Evolutionary conservation across 1,139 yeast species (phyloP).

Genomic region (Suhomyces anneliseae): DNA sequence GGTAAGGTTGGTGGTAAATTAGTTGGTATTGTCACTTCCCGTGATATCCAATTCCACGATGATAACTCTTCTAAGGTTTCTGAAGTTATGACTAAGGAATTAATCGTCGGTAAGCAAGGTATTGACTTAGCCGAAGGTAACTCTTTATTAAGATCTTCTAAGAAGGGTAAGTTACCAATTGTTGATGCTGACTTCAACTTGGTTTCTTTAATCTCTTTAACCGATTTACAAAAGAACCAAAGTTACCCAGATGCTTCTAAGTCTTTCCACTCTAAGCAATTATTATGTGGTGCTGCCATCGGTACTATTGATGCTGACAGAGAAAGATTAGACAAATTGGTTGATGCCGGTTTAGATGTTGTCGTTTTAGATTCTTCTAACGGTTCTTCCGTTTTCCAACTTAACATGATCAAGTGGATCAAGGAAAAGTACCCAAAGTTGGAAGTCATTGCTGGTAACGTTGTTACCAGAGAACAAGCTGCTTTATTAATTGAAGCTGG

Average conservation of each 20-base stretch:
- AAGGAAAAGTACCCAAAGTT: conserved; percentile 76
- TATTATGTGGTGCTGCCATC: conserved; percentile 97
- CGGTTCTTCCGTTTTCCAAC: conserved; percentile 95
- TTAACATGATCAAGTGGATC: conserved; percentile 90
- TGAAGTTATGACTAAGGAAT: conserved; percentile 86
- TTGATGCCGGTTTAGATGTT: conserved; percentile 96
- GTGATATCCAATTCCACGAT: conserved; percentile 96
- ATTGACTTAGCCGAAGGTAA: conserved; percentile 84
- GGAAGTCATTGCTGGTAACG: conserved; percentile 96
- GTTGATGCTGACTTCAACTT: conserved; percentile 75
- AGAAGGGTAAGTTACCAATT: conserved; percentile 97
- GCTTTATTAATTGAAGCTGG: conserved; percentile 94
- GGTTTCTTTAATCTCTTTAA: conserved; percentile 87
- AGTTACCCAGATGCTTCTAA: conserved; percentile 93
- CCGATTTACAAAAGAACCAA: conserved; percentile 95
- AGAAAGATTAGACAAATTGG: conserved; percentile 79
- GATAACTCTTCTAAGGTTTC: conserved; percentile 60
- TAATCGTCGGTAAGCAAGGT: conserved; percentile 82
- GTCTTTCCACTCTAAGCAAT: conserved; percentile 89
- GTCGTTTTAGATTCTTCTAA: conserved; percentile 95
- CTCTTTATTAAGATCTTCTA: conserved; percentile 83
- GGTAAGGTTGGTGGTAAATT: conserved; percentile 89
- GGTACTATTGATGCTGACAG: conserved; percentile 92
- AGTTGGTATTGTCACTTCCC: conserved; percentile 92
- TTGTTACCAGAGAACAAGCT: conserved; percentile 98